These are phyloP conservation scores for Penicillium ucsense DNA, from an alignment of 495 filamentous ascomycete genomes.

Conservation along the genomic window DNA sequence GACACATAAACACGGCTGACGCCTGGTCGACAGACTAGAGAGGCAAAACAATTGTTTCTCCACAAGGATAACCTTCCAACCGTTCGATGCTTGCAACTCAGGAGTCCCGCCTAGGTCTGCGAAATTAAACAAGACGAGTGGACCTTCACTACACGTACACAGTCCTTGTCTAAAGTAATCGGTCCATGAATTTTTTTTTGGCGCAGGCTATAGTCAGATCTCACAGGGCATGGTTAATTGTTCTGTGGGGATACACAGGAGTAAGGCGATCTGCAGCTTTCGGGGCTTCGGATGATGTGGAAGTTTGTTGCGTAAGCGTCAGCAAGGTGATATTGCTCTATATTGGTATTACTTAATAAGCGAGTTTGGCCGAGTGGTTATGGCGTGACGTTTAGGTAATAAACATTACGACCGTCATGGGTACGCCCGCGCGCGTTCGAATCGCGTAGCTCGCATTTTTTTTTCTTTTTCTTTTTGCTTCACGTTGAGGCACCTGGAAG, in stretches of 20 bases:
- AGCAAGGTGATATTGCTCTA: background rate
- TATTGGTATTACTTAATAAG: background rate
- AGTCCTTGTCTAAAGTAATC: too few species aligned
- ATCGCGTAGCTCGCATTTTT: constrained; percentile 2
- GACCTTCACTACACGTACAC: too few species aligned
- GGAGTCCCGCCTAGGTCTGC: too few species aligned
- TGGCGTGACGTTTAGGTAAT: constrained; percentile 2
- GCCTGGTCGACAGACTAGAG: background rate
- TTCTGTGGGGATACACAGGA: background rate
- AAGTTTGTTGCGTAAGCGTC: background rate
- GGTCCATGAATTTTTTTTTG: too few species aligned
- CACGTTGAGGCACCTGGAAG: background rate
- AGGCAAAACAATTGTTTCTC: too few species aligned
- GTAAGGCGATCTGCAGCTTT: background rate
- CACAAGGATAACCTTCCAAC: too few species aligned
- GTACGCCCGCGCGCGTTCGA: constrained; percentile 1
- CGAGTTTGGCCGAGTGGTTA: constrained; percentile 2
- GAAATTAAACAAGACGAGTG: too few species aligned
- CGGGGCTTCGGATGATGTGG: background rate
- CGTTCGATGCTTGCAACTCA: too few species aligned
- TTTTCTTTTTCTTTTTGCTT: background rate
- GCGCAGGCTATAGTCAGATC: too few species aligned
- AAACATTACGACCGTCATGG: constrained; percentile 2
- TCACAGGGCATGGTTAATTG: too few species aligned
- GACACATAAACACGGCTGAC: background rate